phyloP scores from a whole-genome alignment of 2,329 filamentous ascomycete species.

The Colletotrichum scovillei region DNA sequence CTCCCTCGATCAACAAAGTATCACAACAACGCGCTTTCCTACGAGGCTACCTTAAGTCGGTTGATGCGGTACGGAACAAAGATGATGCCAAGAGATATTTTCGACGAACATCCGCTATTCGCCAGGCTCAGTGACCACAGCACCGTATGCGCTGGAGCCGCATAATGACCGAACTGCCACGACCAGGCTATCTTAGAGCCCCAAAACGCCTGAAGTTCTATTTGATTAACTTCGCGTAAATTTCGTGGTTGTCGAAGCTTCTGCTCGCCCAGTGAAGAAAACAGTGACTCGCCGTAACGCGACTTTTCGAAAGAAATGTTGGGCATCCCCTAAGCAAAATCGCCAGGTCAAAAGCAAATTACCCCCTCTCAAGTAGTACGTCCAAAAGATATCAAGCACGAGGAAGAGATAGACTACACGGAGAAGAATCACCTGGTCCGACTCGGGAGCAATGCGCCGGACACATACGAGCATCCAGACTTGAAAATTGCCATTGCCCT shows the following conservation, averaged over 20 bases:
- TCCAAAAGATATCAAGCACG: background rate
- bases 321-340: background rate
- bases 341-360: background rate
- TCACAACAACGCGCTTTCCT: background rate
- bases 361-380: too few species aligned
- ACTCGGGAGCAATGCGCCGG: background rate
- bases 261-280: background rate
- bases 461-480: too few species aligned
- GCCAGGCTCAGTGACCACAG: background rate
- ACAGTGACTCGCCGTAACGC: background rate
- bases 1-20: background rate
- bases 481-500: background rate
- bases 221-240: background rate
- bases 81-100: accelerated
- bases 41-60: accelerated
- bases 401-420: background rate
- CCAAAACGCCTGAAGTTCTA: background rate
- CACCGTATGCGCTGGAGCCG: background rate
- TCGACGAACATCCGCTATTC: background rate
- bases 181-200: background rate
- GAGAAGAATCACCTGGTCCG: background rate
- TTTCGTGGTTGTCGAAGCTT: background rate
- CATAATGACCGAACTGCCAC: background rate
- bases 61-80: accelerated
- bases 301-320: background rate